These are phyloP conservation scores for Chalara sp. DNA, from an alignment of 2,329 filamentous ascomycete species.

Conservation along the genomic window DNA sequence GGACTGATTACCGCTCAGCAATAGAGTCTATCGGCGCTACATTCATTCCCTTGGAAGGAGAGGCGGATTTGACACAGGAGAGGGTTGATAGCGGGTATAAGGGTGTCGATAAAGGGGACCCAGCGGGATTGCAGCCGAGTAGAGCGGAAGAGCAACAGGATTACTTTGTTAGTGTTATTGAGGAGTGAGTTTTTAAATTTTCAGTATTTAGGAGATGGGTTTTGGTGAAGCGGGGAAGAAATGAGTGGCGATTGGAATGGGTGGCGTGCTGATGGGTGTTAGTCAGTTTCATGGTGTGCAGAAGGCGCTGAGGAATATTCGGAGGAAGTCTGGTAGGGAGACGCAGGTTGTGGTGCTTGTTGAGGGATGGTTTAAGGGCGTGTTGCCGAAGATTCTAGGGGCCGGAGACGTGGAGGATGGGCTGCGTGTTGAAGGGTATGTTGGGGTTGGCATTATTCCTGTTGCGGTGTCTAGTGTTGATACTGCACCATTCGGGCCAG, in stretches of 20 bases:
- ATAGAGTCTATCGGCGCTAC: slow-evolving; percentile 32
- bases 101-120: no score
- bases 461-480: slow-evolving; percentile 32
- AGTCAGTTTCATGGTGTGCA: slow-evolving; percentile 28
- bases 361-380: slow-evolving; percentile 33
- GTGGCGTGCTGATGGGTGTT: no score
- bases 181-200: no score
- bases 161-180: no score
- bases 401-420: slow-evolving; percentile 21
- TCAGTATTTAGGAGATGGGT: no score
- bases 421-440: slow-evolving; percentile 29
- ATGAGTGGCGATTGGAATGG: no score
- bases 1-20: slow-evolving; percentile 27
- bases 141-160: no score
- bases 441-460: slow-evolving; percentile 35
- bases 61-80: slow-evolving; percentile 13
- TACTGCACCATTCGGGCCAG: slow-evolving; percentile 32
- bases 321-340: slow-evolving; percentile 26
- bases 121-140: no score
- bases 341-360: slow-evolving; percentile 35
- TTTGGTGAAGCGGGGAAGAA: no score
- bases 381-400: slow-evolving; percentile 32
- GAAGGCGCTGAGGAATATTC: slow-evolving; percentile 28
- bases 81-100: not conserved
- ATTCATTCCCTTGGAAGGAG: slow-evolving; percentile 25